phyloP scores from a whole-genome alignment of 2,329 filamentous ascomycete genomes.

The Colletotrichum sp. region DNA sequence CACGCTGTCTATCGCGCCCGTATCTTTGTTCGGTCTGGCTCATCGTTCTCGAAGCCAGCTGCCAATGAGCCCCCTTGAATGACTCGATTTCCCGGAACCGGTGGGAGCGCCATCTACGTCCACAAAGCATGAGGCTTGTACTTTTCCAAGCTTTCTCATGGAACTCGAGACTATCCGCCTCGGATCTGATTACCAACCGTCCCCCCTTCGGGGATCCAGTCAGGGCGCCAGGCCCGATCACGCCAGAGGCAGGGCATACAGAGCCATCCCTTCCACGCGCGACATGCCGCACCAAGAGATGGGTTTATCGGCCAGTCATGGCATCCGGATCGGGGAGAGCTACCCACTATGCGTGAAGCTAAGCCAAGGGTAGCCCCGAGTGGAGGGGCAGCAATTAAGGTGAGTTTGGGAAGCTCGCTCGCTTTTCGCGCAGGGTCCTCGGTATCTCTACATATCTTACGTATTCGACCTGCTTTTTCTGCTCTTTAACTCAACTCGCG shows the following conservation, averaged over 20 bases:
- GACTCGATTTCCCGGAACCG: slow-evolving; percentile 6
- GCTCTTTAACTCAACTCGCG: neutral
- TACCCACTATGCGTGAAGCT: slow-evolving; percentile 17
- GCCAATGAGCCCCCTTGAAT: neutral
- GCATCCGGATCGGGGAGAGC: slow-evolving; percentile 4
- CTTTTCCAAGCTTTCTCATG: neutral
- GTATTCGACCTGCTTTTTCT: slow-evolving; percentile 14
- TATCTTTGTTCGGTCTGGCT: slow-evolving; percentile 15
- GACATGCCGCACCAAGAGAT: slow-evolving; percentile 12
- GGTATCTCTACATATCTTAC: slow-evolving; percentile 18
- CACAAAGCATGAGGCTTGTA: neutral
- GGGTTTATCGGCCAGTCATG: slow-evolving; percentile 17
- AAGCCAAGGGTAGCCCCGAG: slow-evolving; percentile 21
- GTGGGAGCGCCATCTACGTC: slow-evolving; percentile 11
- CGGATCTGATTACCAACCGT: slow-evolving; percentile 21
- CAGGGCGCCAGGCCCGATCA: slow-evolving; percentile 17
- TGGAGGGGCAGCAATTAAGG: slow-evolving; percentile 14
- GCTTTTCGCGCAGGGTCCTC: slow-evolving; percentile 18
- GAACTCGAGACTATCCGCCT: neutral
- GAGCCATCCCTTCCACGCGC: slow-evolving; percentile 17
- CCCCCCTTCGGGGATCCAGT: neutral
- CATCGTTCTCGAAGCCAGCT: neutral
- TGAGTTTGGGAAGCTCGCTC: slow-evolving; percentile 16
- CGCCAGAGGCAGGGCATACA: slow-evolving; percentile 21
- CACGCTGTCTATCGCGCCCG: slow-evolving; percentile 8